Base-by-base conservation (phyloP, 352 stramenopile genomes). In the Phytophthora colocasiae region DNA sequence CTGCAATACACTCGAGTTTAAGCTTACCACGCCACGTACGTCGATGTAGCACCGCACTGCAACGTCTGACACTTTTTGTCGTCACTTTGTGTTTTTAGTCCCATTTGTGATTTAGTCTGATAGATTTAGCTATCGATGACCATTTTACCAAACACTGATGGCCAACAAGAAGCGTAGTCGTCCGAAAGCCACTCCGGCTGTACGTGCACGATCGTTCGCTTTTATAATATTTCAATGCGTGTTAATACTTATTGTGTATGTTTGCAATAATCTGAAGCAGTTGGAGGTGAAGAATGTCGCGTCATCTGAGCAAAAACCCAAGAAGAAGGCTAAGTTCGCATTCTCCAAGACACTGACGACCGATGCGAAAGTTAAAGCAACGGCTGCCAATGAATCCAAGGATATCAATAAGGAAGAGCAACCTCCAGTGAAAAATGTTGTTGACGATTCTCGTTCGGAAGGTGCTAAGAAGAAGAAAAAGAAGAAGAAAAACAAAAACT, bases 391-490 rank as follows among this genome's bases (percentile, higher is more conserved):
- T 22, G 40, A 36, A 26, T 41, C 27, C 1, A 58, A 62, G 24
- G 4, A 43, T 10, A 38, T 45, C 0, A 24, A 48, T 1, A 53
- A 57, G 14, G 49, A 40, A 11, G 51, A 56, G 34, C 44, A 48
- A 24, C 12, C 31, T 1, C 0, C 5, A 26, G 43, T 44, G 19
- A 49, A 48, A 47, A 1, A 1, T 39, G n/a, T n/a, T 6, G 31
- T 15, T 8, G 19, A 38, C 41, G 17, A 11, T n/a, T 3, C 38
- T 19, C 19, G 12, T 48, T 12, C 26, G 38, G 46, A 55, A 15
- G 36, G 26, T 14, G 55, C 40, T 32, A 76, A 66, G 61, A 81
- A 85, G 58, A 84, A 83, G 47, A 90, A 88, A 46, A 89, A 89
- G 49, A 91, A 83, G 46, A 85, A 83, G 46, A 85, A 70, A 31